Conservation (phyloP, 371 early-diverging fungal species). For the Lichtheimia ramosa region DNA sequence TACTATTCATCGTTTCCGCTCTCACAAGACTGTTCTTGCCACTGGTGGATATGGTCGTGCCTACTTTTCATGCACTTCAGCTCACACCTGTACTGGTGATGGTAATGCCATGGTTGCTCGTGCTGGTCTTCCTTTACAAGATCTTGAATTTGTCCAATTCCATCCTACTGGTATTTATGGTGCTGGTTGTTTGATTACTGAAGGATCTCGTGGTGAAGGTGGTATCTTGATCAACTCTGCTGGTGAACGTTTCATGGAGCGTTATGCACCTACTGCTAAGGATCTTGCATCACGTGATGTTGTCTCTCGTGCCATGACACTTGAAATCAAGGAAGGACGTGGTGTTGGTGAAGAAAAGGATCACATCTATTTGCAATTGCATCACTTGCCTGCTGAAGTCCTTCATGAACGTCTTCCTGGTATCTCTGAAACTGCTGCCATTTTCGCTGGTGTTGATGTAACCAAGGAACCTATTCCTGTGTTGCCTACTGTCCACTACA, state of each 20-base stretch:
- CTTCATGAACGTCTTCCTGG: constrained; percentile 95
- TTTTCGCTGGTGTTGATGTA: constrained; percentile 97
- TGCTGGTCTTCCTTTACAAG: constrained; percentile 90
- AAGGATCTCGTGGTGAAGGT: constrained; percentile 96
- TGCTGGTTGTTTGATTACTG: constrained; percentile 97
- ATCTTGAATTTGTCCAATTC: constrained; percentile 97
- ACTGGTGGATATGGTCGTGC: constrained; percentile 99
- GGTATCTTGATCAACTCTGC: constrained; percentile 91
- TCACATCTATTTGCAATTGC: constrained; percentile 94
- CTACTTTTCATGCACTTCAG: constrained; percentile 97
- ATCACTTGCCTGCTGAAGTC: constrained; percentile 93
- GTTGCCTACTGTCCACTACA: constrained; percentile 98
- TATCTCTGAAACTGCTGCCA: constrained; percentile 97
- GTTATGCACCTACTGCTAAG: constrained; percentile 98
- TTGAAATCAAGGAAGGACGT: constrained; percentile 97
- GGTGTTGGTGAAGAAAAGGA: constrained; percentile 97
- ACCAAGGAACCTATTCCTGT: constrained; percentile 99
- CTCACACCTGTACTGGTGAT: constrained; percentile 98
- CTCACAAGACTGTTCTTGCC: constrained; percentile 97
- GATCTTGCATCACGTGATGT: constrained; percentile 98
- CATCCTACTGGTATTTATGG: constrained; percentile 99
- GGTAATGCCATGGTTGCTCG: constrained; percentile 96
- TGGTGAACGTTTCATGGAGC: constrained; percentile 98
- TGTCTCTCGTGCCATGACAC: constrained; percentile 96
- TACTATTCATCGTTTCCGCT: constrained; percentile 94